Evolutionary conservation across 805 yeast genomes (phyloP).

Genomic region (Huiozyma naganishii): DNA sequence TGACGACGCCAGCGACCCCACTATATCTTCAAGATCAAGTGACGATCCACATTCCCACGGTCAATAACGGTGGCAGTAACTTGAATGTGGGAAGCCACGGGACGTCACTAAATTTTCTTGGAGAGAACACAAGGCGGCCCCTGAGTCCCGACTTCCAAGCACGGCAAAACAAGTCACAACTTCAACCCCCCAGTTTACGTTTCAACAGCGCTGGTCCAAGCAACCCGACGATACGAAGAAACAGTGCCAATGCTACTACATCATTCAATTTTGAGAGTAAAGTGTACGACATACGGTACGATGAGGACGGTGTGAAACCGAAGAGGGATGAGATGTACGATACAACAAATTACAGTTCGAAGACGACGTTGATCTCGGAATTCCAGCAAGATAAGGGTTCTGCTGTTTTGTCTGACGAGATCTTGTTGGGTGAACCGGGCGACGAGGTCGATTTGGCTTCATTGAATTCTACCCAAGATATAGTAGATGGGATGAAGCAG

Average conservation of each 20-base stretch:
- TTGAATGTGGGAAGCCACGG: neutral
- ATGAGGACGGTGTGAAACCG: neutral
- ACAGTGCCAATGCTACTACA: constrained; percentile 4
- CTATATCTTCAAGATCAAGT: constrained; percentile 7
- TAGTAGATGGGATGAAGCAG: constrained; percentile 1
- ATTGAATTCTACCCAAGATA: neutral
- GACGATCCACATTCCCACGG: constrained; percentile 1
- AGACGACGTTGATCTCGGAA: too few species aligned
- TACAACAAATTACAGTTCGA: too few species aligned
- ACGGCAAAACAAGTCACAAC: constrained; percentile 8
- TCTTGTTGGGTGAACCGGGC: constrained; percentile 27
- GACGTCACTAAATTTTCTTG: neutral
- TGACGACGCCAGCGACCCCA: constrained; percentile 18
- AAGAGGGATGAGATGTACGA: neutral
- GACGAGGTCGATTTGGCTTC: constrained; percentile 21
- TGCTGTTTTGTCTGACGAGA: constrained; percentile 7
- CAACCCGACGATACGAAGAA: constrained; percentile 4
- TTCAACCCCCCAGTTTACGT: constrained; percentile 1
- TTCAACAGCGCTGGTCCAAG: neutral
- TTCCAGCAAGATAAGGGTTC: too few species aligned
- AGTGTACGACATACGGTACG: constrained; percentile 28
- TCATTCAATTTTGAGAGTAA: constrained; percentile 30
- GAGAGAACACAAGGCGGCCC: constrained; percentile 9
- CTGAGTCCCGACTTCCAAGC: constrained; percentile 8
- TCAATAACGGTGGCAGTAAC: constrained; percentile 1